Evolutionary conservation across 805 yeast species (phyloP), one percentile per base, ranked within the genome.

Genomic region (Maudiozyma barnettii): DNA sequence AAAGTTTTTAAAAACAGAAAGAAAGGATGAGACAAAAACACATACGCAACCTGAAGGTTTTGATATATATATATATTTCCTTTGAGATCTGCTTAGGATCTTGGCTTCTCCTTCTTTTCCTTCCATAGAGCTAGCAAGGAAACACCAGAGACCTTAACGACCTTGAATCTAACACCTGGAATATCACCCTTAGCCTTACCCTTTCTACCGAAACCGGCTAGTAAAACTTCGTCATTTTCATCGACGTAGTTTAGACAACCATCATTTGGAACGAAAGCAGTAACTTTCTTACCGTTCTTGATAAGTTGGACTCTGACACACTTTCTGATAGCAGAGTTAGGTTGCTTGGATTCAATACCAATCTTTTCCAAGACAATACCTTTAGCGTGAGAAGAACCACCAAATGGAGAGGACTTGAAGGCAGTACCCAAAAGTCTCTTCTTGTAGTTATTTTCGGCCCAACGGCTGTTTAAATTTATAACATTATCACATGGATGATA

Each of bases 171-270:
- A 73, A 93, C 99, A 88, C 99, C 99, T 76, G 99, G 99, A 72
- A 93, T 91, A 90, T 93, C 99, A 83, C 99, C 99, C 95, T 93
- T 93, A 76, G 99, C 99, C 84, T 93, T 93, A 82, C 99, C 99
- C 84, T 96, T 93, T 81, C 98, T 89, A 88, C 99, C 99, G 89
- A 93, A 93, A 83, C 99, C 99, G 70, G 99, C 98, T 68, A 93
- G 82, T 70, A 93, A 81, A 67, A 93, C 99, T 78, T 93, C 98
- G 79, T 93, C 99, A 82, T 93, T 93, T 81, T 93, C 98, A 74
- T 93, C 99, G 68, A 93, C 97, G 67, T 84, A 93, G 93, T 93
- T 93, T 76, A 93, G 79, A 84, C 99, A 93, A 91, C 99, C 99
- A 79, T 93, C 99, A 71, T 93, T 91, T 77, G 99, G 99, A 72